Evolutionary conservation across 148 eudicot genomes (phyloP), one percentile per base, ranked within the genome.

Genomic region (Rhododendron kiyosumense): DNA sequence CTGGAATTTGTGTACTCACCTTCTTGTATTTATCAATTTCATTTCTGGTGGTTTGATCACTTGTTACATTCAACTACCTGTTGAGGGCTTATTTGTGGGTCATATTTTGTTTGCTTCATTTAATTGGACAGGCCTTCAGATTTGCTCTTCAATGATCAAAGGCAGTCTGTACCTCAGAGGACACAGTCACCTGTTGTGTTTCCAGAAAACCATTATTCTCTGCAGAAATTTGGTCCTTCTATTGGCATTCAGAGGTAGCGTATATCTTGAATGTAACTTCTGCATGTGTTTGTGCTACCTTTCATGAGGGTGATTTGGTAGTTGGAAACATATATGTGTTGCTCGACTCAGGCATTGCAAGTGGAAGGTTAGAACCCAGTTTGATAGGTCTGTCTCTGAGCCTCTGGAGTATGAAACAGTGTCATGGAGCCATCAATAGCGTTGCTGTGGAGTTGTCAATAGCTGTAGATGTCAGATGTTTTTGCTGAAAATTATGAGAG

Each of bases 171-270:
- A 78, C 88, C 89, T 74, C 78, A 48, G n/a, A 82, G 34, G 63
- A 49, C 46, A 1, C 86, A 28, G n/a, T 86, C 88, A 26, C 88
- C 89, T 84, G 77, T 87, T 43, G 20, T 54, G 63, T 83, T 57
- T 51, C 71, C 73, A 22, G 88, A 85, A 81, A 88, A 86, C 54
- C 34, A 89, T 79, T 78, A 34, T 69, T 77, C 65, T 73, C 79
- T 76, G 49, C 71, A 85, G 78, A 34, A 59, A 43, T 78, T 73
- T 84, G 81, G 74, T 75, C 73, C 11, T 63, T 30, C 22, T 79
- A n/a, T 48, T 75, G 85, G 34, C 78, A 82, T 32, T 87, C 87
- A 84, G 84, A 89, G 83, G 86, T 88, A 81, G 81, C 73, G 78
- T 54, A 48, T 52, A 51, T 18, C 46, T 9, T 76, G 15, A 45